These are phyloP conservation scores for Porcisia deanei DNA, from an alignment of 208 protist species.

Conservation along the genomic window DNA sequence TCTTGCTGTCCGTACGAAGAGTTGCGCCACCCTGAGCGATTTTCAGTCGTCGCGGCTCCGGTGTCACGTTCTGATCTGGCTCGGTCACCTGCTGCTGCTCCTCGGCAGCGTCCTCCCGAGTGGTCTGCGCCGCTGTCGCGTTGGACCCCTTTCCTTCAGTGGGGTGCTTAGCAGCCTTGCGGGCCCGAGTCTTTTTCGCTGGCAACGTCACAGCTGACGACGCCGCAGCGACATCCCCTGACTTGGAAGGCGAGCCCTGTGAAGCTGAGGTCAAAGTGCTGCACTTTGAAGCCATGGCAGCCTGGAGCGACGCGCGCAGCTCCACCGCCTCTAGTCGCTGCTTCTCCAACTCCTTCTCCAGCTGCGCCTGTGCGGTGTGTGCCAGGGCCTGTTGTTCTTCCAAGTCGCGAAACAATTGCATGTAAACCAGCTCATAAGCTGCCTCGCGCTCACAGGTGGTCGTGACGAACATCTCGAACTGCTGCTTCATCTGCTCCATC, in stretches of 20 bases:
- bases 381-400: slow-evolving; percentile 36
- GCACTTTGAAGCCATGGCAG: background rate
- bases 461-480: slow-evolving; percentile 73
- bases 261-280: background rate
- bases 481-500: slow-evolving; percentile 37
- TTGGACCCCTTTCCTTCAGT: background rate
- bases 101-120: background rate
- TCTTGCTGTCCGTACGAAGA: slow-evolving; percentile 8
- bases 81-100: background rate
- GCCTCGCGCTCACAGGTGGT: slow-evolving; percentile 69
- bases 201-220: background rate
- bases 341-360: slow-evolving; percentile 40
- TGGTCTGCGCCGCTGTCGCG: background rate
- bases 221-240: slow-evolving; percentile 1
- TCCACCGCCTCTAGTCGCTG: slow-evolving; percentile 20
- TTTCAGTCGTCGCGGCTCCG: slow-evolving; percentile 19
- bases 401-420: slow-evolving; percentile 43
- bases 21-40: slow-evolving; percentile 21
- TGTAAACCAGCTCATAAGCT: slow-evolving; percentile 62
- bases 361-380: slow-evolving; percentile 42
- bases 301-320: slow-evolving; percentile 16
- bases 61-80: background rate
- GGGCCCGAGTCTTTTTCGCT: slow-evolving; percentile 9
- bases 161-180: background rate
- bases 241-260: background rate